Evolutionary conservation across 208 protist species (phyloP), one percentile per base, ranked within the genome.

Genomic region (Acanthamoeba rhysodes): DNA sequence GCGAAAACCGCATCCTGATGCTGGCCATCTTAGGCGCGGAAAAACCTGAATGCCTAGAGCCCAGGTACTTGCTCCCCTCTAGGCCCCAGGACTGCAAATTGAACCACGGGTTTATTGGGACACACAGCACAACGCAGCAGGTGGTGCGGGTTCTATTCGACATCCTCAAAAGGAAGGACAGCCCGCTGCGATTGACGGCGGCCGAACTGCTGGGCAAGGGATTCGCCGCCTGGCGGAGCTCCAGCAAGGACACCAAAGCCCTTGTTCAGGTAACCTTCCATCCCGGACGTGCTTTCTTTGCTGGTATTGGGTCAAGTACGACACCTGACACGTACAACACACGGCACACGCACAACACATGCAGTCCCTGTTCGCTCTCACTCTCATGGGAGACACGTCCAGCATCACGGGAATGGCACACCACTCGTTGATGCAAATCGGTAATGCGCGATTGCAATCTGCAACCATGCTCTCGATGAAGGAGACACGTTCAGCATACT

Each of bases 141-240:
- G 87, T 74, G 18, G 64, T 74, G 34, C 9, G 22, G 37, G 27
- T 41, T 12, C 4, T 92, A 5, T 68, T 92, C 10, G 62, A 74
- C 5, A 45, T 74, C 22, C 41, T 92, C 10, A 92, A 92, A 59
- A 6, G 7, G 32, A 68, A 92, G 62, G 64, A 92, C 59, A 92
- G 41, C 87, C 55, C 62, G 62, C 55, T 70, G 14, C 87, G 87
- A 16, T 29, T 92, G 55, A 74, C 87, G 0, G 87, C 87, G n/a
- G 87, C 87, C 12, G 87, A 92, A 55, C 41, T 92, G 87, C 87
- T 92, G 27, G 87, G 87, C 24, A 92, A 92, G 48, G 87, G 59
- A 27, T 92, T 92, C 27, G 53, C 87, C 20, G 18, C 41, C 8
- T 92, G 87, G 87, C n/a, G 64, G 27, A 29, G 24, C 64, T 32